Evolutionary conservation across 2,329 filamentous ascomycete genomes (phyloP).

Genomic region (Neonectria magnoliae): DNA sequence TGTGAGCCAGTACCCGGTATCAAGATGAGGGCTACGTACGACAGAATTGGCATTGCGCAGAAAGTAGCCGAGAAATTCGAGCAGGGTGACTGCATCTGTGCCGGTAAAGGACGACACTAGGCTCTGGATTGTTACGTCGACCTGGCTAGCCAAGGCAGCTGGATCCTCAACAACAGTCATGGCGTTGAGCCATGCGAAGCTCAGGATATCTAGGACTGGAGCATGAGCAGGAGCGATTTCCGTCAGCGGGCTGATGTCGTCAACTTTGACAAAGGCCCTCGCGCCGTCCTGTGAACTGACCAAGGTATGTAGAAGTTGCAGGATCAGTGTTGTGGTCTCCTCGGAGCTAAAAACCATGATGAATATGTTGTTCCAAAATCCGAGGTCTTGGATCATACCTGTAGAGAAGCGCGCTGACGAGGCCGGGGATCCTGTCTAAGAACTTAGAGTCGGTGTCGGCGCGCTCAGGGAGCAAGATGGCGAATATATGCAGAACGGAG

Average conservation of each 20-base stretch:
- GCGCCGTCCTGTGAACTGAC: slow-evolving; percentile 64
- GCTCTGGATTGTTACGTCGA: slow-evolving; percentile 58
- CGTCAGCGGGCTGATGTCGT: slow-evolving; percentile 64
- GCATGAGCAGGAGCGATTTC: slow-evolving; percentile 66
- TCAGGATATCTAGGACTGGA: slow-evolving; percentile 64
- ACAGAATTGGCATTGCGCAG: slow-evolving; percentile 59
- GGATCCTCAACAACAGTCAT: slow-evolving; percentile 47
- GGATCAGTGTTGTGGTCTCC: slow-evolving; percentile 61
- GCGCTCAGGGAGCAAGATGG: slow-evolving; percentile 63
- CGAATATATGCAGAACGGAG: slow-evolving; percentile 71
- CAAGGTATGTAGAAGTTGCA: slow-evolving; percentile 67
- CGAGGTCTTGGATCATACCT: slow-evolving; percentile 53
- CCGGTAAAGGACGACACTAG: slow-evolving; percentile 65
- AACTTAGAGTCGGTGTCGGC: slow-evolving; percentile 58
- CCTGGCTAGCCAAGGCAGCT: slow-evolving; percentile 47
- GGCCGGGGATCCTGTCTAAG: slow-evolving; percentile 60
- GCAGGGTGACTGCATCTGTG: slow-evolving; percentile 68
- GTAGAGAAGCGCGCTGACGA: slow-evolving; percentile 63
- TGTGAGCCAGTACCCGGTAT: slow-evolving; percentile 19
- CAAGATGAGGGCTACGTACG: slow-evolving; percentile 49
- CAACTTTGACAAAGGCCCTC: slow-evolving; percentile 55
- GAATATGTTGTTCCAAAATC: background rate
- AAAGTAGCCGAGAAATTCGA: slow-evolving; percentile 65
- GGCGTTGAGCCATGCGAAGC: slow-evolving; percentile 66
- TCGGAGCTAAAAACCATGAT: slow-evolving; percentile 52